Base-by-base conservation (phyloP, 352 stramenopile genomes). In the Phytophthora ramorum region DNA sequence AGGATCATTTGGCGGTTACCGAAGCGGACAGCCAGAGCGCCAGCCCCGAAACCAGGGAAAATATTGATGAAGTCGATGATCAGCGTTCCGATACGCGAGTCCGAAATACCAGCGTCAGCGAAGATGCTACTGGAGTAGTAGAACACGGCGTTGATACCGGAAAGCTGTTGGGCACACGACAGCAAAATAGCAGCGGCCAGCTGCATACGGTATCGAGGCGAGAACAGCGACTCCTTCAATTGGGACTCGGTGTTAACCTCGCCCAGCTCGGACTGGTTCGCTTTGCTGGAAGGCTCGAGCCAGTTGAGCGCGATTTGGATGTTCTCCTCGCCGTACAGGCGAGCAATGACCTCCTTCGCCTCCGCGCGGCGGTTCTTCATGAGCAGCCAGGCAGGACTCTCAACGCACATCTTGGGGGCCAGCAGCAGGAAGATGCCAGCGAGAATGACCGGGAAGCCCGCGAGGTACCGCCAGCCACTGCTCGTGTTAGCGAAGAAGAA, bases 401-500 rank as follows among this genome's bases (percentile, higher is more conserved):
- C 76, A 2, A 79, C 70, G 40, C 76, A 80, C 53, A 85, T 74
- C 14, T 68, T 72, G 0, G 69, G 75, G 26, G 78, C 64, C 4
- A 83, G 14, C 2, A 76, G 10, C 16, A 86, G 56, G 54, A 88
- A 85, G 14, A 83, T 17, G 0, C 17, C 71, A 2, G 70, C 81
- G 3, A 88, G 54, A 20, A 87, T 56, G 46, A 85, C 63, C 17
- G 79, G 78, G 52, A 85, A 69, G 12, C 61, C 61, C 3, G 61
- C 37, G 2, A 69, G 45, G 45, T 64, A 69, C 12, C 61, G 61
- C 81, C 81, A 90, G 13, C 76, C 79, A 8, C 60, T 66, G 51
- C 63, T 71, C 3, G 78, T 83, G 71, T 83, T 73, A 26, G 73
- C 71, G 55, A 85, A 82, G 73, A 85, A 89, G 71, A 89, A 87